Conservation (phyloP, 2,329 filamentous ascomycete species). For the Amauroascus verrucosus region DNA sequence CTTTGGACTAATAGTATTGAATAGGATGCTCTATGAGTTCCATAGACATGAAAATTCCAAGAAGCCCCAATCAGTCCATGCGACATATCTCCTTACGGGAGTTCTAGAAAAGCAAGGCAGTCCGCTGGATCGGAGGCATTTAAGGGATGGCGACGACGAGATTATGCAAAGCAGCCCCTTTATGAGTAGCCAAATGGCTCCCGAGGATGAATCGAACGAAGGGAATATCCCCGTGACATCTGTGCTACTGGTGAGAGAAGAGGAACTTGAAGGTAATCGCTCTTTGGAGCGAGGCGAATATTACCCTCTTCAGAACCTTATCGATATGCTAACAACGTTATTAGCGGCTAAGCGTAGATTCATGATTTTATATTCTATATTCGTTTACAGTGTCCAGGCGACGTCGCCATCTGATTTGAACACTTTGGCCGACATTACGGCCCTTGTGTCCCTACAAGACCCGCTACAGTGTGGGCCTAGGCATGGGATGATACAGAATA, state of each 20-base stretch:
- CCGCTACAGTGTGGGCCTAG: conserved; percentile 48
- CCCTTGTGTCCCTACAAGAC: conserved; percentile 54
- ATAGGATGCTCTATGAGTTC: conserved; percentile 78
- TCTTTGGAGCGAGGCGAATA: background rate
- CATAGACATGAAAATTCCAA: conserved; percentile 66
- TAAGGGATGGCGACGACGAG: conserved; percentile 54
- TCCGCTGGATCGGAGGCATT: conserved; percentile 31
- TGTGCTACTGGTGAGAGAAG: conserved; percentile 60
- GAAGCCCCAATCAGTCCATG: conserved; percentile 65
- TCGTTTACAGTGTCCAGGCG: conserved; percentile 76
- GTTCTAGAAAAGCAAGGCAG: conserved; percentile 40
- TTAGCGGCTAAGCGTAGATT: conserved; percentile 59
- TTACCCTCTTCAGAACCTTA: background rate
- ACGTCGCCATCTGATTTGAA: conserved; percentile 62
- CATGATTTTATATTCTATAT: conserved; percentile 63
- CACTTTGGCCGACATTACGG: conserved; percentile 56
- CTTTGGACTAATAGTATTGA: background rate
- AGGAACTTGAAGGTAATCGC: conserved; percentile 55
- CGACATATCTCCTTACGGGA: conserved; percentile 83
- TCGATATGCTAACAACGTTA: conserved; percentile 13
- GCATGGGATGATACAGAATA: conserved; percentile 68
- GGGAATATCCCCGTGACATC: conserved; percentile 46
- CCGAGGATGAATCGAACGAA: conserved; percentile 38
- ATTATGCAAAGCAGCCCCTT: conserved; percentile 55
- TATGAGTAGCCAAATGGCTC: conserved; percentile 57